Evolutionary conservation across 2,329 filamentous ascomycete species (phyloP).

Genomic region (Diaporthe citri): DNA sequence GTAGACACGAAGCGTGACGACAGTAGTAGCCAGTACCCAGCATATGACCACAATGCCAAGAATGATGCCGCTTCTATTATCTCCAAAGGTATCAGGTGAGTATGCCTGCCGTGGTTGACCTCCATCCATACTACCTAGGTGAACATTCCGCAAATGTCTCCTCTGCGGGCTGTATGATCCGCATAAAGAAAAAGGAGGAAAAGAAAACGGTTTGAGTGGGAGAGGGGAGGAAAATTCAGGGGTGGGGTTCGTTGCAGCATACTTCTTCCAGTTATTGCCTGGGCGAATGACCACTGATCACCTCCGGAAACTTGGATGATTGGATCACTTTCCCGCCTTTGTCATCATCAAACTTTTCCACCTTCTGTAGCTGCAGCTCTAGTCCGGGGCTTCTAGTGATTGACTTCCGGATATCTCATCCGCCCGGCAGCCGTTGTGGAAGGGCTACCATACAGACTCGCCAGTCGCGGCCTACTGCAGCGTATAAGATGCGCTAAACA

Average conservation of each 20-base stretch:
- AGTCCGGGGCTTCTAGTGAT: neutral
- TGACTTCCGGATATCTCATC: slow-evolving; percentile 1
- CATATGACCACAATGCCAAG: neutral
- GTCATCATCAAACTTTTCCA: neutral
- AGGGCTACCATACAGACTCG: neutral
- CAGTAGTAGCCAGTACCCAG: neutral
- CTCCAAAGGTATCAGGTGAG: neutral
- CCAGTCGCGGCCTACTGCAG: neutral
- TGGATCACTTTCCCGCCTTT: neutral
- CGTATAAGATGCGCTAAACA: neutral
- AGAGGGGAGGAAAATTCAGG: no score
- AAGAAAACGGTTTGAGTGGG: neutral
- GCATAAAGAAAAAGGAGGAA: no score
- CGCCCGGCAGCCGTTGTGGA: neutral
- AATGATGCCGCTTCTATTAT: neutral
- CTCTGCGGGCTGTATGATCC: neutral
- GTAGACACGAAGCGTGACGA: neutral
- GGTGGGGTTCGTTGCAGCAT: neutral
- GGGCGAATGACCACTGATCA: neutral
- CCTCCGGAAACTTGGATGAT: no score
- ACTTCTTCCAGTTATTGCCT: neutral
- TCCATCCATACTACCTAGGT: neutral
- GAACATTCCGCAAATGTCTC: neutral
- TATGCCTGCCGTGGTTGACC: neutral
- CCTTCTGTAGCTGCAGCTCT: neutral